These are phyloP conservation scores for Cutaneotrichosporon daszewskae DNA, from an alignment of 1,284 basidiomycete species.

Conservation along the genomic window DNA sequence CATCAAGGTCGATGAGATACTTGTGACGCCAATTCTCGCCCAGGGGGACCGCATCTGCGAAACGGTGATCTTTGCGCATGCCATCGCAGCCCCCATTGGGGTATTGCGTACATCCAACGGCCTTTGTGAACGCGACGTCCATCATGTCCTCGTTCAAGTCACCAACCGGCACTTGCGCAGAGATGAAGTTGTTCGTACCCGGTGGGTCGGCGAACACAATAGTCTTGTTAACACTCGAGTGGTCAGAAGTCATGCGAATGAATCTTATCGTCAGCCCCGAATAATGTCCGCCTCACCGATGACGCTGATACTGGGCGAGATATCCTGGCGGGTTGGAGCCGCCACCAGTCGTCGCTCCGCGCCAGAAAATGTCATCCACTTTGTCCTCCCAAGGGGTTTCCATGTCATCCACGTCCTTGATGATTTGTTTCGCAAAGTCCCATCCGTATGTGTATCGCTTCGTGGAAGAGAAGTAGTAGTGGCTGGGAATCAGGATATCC, in stretches of 20 bases:
- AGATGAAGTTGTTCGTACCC: conserved; percentile 55
- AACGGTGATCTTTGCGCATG: conserved; percentile 63
- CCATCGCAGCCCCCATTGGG: conserved; percentile 69
- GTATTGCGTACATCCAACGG: conserved; percentile 62
- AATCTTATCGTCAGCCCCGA: conserved; percentile 53
- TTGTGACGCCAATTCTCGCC: conserved; percentile 88
- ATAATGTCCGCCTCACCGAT: conserved; percentile 56
- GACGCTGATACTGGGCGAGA: conserved; percentile 76
- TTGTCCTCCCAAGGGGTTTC: conserved; percentile 64
- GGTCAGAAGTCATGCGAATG: conserved; percentile 68
- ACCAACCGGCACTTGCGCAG: conserved; percentile 58
- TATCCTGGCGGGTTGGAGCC: conserved; percentile 82
- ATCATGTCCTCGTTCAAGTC: conserved; percentile 73
- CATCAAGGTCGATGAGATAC: conserved; percentile 84
- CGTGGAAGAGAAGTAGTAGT: conserved; percentile 84
- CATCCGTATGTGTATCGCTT: conserved; percentile 82
- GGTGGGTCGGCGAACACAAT: conserved; percentile 71
- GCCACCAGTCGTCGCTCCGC: conserved; percentile 87
- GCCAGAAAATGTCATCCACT: conserved; percentile 51
- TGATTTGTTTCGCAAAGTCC: conserved; percentile 65
- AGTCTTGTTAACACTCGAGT: conserved; percentile 56
- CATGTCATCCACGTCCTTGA: conserved; percentile 69
- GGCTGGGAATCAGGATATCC: conserved; percentile 86
- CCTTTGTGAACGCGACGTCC: conserved; percentile 81
- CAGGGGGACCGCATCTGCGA: conserved; percentile 69